Percentiles rank a stretch among this genome's conserved stretches.
These are phyloP conservation scores for Solanum chacoense DNA, from an alignment of 305 asterid genomes.

Conservation along the genomic window DNA sequence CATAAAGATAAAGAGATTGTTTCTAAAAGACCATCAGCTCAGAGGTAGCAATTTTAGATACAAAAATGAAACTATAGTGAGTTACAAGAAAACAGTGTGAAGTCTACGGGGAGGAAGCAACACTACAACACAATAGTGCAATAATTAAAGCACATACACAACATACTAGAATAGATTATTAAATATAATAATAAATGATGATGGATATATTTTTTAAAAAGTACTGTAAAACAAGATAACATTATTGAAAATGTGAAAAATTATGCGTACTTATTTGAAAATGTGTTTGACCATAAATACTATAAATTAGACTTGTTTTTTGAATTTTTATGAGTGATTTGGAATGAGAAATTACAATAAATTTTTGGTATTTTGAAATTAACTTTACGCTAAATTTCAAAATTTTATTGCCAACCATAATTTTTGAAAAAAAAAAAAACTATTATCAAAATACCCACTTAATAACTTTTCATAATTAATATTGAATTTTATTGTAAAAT, in stretches of 20 bases:
- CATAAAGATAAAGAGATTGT: background rate
- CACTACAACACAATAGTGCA: background rate
- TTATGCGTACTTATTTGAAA: background rate
- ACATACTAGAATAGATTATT: too few relatives aligned
- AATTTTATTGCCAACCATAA: background rate
- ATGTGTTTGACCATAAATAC: background rate
- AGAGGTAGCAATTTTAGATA: too few relatives aligned
- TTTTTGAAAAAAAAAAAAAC: too few relatives aligned
- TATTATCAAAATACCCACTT: background rate
- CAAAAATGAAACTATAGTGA: background rate
- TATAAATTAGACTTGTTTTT: background rate
- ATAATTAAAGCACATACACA: background rate
- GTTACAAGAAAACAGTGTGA: background rate
- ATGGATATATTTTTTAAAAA: too few relatives aligned
- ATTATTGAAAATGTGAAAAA: background rate
- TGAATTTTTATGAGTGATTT: background rate
- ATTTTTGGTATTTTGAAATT: background rate
- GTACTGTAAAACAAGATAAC: background rate
- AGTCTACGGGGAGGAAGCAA: background rate
- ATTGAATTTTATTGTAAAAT: too few relatives aligned
- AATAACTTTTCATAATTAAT: background rate
- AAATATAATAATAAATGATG: background rate
- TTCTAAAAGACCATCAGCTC: rapidly evolving
- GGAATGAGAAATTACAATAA: background rate
- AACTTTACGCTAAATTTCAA: background rate